Conservation (phyloP, 2,329 filamentous ascomycete species). For the Fusarium sororula region DNA sequence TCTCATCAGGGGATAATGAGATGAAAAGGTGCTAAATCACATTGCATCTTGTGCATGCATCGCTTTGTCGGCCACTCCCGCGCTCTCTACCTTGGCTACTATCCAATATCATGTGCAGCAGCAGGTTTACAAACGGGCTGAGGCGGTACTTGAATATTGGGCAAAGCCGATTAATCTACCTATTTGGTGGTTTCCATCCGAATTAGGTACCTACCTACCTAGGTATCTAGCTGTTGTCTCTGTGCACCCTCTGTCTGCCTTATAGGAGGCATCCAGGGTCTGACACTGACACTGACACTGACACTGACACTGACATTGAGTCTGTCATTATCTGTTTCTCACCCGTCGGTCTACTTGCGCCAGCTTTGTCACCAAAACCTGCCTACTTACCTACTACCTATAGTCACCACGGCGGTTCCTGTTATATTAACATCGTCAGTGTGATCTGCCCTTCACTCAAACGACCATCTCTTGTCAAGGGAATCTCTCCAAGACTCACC, state of each 20-base stretch:
- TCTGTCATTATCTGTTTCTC: background rate
- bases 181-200: constrained; percentile 7
- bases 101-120: constrained; percentile 17
- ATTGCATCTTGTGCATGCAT: constrained; percentile 37
- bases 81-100: constrained; percentile 5
- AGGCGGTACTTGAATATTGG: constrained; percentile 18
- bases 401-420: background rate
- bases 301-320: background rate
- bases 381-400: background rate
- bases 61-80: constrained; percentile 37
- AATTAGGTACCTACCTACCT: background rate
- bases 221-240: background rate
- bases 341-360: background rate
- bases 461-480: background rate
- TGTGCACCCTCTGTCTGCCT: constrained; percentile 19
- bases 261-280: constrained; percentile 7
- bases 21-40: constrained; percentile 36
- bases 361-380: background rate
- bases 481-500: background rate
- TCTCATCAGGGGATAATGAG: background rate
- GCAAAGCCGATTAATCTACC: background rate
- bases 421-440: background rate
- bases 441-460: background rate
- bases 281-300: constrained; percentile 29
- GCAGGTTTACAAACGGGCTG: constrained; percentile 13